Evolutionary conservation across 1,284 basidiomycete species (phyloP).

Genomic region (Malassezia sympodialis): DNA sequence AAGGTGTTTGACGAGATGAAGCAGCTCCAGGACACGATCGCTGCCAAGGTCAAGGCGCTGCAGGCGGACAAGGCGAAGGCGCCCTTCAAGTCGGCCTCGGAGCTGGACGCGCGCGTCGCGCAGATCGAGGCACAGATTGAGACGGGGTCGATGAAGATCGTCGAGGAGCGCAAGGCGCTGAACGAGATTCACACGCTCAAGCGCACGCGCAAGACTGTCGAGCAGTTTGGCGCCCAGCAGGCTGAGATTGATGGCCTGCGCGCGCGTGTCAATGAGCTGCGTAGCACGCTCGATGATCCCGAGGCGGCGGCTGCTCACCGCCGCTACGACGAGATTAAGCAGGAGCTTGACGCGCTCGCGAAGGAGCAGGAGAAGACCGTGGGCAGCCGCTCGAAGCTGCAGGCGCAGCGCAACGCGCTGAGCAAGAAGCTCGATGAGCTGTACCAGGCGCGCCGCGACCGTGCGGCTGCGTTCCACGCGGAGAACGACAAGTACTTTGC

Average conservation of each 20-base stretch:
- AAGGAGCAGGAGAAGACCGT: conserved; percentile 76
- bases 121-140: conserved; percentile 74
- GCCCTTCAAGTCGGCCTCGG: conserved; percentile 73
- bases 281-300: conserved; percentile 78
- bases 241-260: conserved; percentile 72
- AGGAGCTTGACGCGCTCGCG: conserved; percentile 75
- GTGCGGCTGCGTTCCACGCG: conserved; percentile 35
- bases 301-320: conserved; percentile 72
- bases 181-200: conserved; percentile 67
- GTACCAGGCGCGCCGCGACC: conserved; percentile 67
- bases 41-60: conserved; percentile 84
- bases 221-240: conserved; percentile 53
- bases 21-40: conserved; percentile 64
- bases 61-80: conserved; percentile 71
- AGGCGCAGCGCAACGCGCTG: conserved; percentile 72
- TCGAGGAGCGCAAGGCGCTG: conserved; percentile 88
- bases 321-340: conserved; percentile 70
- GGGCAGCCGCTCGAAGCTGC: conserved; percentile 69
- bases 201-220: conserved; percentile 35
- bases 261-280: conserved; percentile 64
- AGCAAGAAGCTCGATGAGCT: conserved; percentile 56
- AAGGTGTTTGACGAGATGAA: conserved; percentile 78
- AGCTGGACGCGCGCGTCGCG: conserved; percentile 71
- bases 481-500: conserved; percentile 41
- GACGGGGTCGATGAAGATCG: conserved; percentile 80